A percentile compares a stretch with the other conserved stretches of the same genome.
phyloP scores from a whole-genome alignment of 345 rosid species.

The Salix suchowensis region DNA sequence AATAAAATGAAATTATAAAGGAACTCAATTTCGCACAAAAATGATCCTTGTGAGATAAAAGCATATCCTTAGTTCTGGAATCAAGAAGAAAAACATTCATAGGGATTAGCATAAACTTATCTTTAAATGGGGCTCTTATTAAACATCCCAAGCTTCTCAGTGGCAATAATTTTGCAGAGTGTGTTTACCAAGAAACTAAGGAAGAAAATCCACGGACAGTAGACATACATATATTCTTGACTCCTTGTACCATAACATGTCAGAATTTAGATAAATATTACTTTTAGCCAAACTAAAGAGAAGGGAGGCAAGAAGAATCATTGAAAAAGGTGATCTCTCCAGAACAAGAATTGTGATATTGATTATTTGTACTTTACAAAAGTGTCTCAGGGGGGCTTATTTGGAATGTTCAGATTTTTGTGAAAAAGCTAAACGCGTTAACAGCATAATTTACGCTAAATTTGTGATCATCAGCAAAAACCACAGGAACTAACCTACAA shows the following conservation, averaged over 20 bases:
- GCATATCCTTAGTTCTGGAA: too few relatives aligned
- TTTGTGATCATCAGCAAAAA: background rate
- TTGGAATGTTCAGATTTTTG: background rate
- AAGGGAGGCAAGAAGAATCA: background rate
- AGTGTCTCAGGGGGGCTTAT: slow-evolving; percentile 3
- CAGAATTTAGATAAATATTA: too few relatives aligned
- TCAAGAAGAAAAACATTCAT: background rate
- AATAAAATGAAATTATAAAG: background rate
- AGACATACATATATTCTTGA: background rate
- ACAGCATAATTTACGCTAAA: background rate
- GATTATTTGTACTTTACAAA: background rate
- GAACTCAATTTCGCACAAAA: background rate
- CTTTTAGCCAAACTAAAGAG: background rate
- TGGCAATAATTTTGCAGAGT: background rate
- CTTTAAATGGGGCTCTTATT: too few relatives aligned
- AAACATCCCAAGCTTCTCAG: too few relatives aligned
- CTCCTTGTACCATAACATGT: too few relatives aligned
- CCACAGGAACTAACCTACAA: slow-evolving; percentile 56
- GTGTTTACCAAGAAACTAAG: background rate
- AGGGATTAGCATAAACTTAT: background rate
- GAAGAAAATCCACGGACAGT: background rate
- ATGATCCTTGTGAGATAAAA: background rate
- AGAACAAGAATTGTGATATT: background rate
- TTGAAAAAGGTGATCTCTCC: background rate
- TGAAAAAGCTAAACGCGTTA: background rate